Evolutionary conservation across 2,329 filamentous ascomycete species (phyloP).

Genomic region (Meredithiella fracta): DNA sequence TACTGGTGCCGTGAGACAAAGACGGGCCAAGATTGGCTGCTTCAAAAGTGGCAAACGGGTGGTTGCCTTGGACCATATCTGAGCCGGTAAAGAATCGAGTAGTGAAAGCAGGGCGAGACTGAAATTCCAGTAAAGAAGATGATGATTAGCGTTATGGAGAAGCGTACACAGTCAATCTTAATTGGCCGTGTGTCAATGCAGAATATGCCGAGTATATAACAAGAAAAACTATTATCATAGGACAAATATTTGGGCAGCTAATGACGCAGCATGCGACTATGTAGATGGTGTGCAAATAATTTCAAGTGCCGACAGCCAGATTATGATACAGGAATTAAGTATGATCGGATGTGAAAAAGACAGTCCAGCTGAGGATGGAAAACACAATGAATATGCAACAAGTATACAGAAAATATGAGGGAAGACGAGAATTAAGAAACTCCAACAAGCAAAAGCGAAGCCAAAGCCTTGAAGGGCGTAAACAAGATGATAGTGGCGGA

Average conservation of each 20-base stretch:
- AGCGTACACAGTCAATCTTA: no score
- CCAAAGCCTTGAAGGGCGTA: not conserved
- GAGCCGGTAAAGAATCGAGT: not conserved
- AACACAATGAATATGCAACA: not conserved
- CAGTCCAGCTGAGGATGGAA: not conserved
- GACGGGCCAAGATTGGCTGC: not conserved
- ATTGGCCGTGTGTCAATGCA: not conserved
- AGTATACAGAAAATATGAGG: constrained; percentile 5
- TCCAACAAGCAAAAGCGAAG: not conserved
- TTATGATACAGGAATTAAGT: not conserved
- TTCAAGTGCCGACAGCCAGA: not conserved
- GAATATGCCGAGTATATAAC: not conserved
- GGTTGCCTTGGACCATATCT: not conserved
- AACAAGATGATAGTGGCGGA: not conserved
- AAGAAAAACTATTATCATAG: not conserved
- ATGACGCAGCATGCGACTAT: not conserved
- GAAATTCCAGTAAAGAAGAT: not conserved
- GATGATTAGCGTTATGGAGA: no score
- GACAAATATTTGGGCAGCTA: not conserved
- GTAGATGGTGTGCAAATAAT: not conserved
- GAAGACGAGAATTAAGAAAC: not conserved
- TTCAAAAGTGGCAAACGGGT: no score
- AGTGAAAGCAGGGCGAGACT: not conserved
- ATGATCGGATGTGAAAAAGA: not conserved
- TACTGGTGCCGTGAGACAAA: not conserved